Evolutionary conservation across 805 yeast species (phyloP), one percentile per base, ranked within the genome.

Genomic region (Kluyveromyces starmeri): DNA sequence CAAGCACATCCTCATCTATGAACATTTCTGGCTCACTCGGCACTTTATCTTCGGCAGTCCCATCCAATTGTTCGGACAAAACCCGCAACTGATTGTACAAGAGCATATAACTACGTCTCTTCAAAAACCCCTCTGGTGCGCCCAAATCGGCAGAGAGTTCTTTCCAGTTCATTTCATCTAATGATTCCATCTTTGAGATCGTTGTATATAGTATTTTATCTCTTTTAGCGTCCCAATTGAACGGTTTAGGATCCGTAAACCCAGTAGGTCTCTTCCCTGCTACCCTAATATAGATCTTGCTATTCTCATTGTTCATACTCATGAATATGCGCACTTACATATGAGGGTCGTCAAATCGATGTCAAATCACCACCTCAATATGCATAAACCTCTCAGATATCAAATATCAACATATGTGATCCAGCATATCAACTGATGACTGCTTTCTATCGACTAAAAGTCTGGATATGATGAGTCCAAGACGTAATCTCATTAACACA

Each of bases 261-360:
- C 61, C 66, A n/a, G 53, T 48, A 2, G 58, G 58, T 20, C 71
- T 51, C n/a, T 58, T 50, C 5, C 63, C 62, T 18, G 66, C 64
- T 11, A 67, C 61, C 28, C 70, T 61, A 23, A 70, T 53, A 43
- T 68, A 70, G 4, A 70, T 70, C 7, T 58, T 42, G 1, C 61
- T 59, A 36, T 56, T 56, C 11, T 34, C 34, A 26, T 48, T 48
- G 38, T 55, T 45, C 61, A 55, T 55, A 11, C 3, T 23, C n/a
- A n/a, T n/a, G n/a, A n/a, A n/a, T n/a, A n/a, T n/a, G n/a, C n/a
- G n/a, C n/a, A n/a, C n/a, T n/a, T n/a, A n/a, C n/a, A n/a, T n/a
- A n/a, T n/a, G n/a, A n/a, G n/a, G n/a, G n/a, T n/a, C n/a, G n/a
- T n/a, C n/a, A n/a, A n/a, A n/a, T n/a, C n/a, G n/a, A n/a, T n/a